Base-by-base conservation (phyloP, 768 basidiomycete genomes). In the Galerina marginata region DNA sequence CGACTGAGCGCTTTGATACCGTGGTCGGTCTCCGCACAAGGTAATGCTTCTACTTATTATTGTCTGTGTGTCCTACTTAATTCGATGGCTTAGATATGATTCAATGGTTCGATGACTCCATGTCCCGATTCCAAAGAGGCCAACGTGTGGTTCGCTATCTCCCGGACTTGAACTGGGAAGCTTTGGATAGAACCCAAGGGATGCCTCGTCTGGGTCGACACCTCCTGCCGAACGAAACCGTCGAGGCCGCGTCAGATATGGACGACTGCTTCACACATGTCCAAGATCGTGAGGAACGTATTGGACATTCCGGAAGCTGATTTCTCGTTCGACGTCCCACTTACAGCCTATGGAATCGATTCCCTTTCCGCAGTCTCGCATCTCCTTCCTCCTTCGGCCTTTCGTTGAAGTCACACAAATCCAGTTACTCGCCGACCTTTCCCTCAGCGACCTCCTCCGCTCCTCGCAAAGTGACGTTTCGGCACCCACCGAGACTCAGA, bases 291-390 rank as follows among this genome's bases (percentile, higher is more conserved):
- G 15, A 60, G 56, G 44, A 58, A 60, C 37, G 61, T 69, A 25
- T 63, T 78, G n/a, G 75, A 74, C 47, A 61, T 81, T 23, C 56
- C 72, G 2, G 59, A 58, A 16, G 68, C 72, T 16, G 77, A 79
- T 37, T 74, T 81, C 47, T 70, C 71, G 6, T 51, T 63, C 0
- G 72, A 79, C 11, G 71, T 77, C 6, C 79, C 80, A 2, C 68
- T 81, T 48, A 78, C 77, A 1, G 68, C 74, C 2, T 81, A 80
- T 43, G 80, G 80, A 9, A 67, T 80, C 15, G 79, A 81, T 61
- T 81, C 79, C 2, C 70, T 81, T 6, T 70, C 74, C 9, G 79
- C 79, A n/a, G 12, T 74, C 74, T 5, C 70, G 71, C n/a, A 62
- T 79, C 10, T 75, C 79, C 4, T 70, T 69, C 52, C 69, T 70